Evolutionary conservation across 805 yeast species (phyloP), one percentile per base, ranked within the genome.

Genomic region (Saccharomycopsis amapae): DNA sequence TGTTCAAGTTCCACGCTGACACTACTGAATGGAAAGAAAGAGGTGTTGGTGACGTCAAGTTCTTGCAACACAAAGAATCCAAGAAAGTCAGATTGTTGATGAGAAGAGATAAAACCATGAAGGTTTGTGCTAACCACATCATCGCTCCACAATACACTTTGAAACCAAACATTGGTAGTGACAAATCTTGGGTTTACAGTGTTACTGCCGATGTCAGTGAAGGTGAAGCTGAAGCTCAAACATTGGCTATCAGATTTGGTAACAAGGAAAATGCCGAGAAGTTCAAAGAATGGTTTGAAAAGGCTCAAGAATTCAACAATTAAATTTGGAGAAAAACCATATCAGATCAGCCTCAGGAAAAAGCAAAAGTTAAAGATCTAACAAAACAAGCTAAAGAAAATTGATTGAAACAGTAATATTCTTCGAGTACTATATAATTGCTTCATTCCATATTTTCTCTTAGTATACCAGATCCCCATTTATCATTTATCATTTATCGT

Each of bases 71-170:
- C 72, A 88, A 87, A 67, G 69, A 69, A 52, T 71, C 86, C 49
- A 75, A 77, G 49, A 89, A 87, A 71, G 86, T 85, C 54, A 83
- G 98, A 72, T 68, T 93, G 55, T 73, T 93, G 62, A 93, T 93
- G 98, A 87, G 98, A 79, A 87, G 98, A 73, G 98, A 93, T 72
- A 90, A 90, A 75, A 93, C 97, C 46, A 77, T 93, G 63, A 93
- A 93, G 76, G 83, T 93, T 61, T 93, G 98, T 68, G 98, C 98
- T 58, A 93, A 93, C 73, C 98, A 93, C 69, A 79, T 79, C 68
- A 78, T 86, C 63, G 68, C 85, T 38, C 79, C 90, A 52, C 95
- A 84, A 56, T 86, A 84, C 68, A 76, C 68, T 55, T 78, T 93
- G 65, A 85, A 79, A 63, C 87, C 97, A 59, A 93, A 93, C 63